phyloP scores from a whole-genome alignment of 768 basidiomycete species.

The Mycena filopes region DNA sequence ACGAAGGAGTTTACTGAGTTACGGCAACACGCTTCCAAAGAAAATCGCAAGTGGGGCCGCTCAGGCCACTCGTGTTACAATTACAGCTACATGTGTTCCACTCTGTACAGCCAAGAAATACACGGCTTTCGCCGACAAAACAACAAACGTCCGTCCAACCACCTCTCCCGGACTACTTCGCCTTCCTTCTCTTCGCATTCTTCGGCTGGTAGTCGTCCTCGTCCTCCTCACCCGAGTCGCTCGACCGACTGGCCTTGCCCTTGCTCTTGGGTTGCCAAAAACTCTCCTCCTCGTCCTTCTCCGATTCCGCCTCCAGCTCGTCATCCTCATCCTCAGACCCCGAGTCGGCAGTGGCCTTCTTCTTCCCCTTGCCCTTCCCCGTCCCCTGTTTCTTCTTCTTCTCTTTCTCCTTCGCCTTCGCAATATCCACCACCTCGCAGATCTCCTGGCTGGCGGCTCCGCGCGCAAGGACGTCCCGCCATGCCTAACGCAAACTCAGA shows the following conservation, averaged over 20 bases:
- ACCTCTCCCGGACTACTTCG: too few species aligned
- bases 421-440: constrained; percentile 29
- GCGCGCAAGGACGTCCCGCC: constrained; percentile 33
- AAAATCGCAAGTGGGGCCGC: too few species aligned
- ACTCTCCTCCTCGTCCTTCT: constrained; percentile 7
- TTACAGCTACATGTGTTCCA: too few species aligned
- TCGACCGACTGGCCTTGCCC: neutral
- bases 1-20: too few species aligned
- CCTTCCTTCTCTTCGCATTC: constrained; percentile 14
- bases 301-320: constrained; percentile 12
- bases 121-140: too few species aligned
- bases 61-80: too few species aligned
- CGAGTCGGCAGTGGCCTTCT: constrained; percentile 1
- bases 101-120: too few species aligned
- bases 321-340: constrained; percentile 1
- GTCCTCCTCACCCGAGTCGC: constrained; percentile 17
- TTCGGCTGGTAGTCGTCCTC: constrained; percentile 19
- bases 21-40: too few species aligned
- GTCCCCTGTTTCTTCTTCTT: too few species aligned
- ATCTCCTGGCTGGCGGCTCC: constrained; percentile 28
- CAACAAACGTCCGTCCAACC: too few species aligned
- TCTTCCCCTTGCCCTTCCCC: constrained; percentile 14
- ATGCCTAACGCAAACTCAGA: constrained; percentile 18
- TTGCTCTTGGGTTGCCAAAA: neutral
- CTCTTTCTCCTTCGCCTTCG: constrained; percentile 15